phyloP scores from a whole-genome alignment of 2,329 filamentous ascomycete species.

The Acephala macrosclerotiorum region DNA sequence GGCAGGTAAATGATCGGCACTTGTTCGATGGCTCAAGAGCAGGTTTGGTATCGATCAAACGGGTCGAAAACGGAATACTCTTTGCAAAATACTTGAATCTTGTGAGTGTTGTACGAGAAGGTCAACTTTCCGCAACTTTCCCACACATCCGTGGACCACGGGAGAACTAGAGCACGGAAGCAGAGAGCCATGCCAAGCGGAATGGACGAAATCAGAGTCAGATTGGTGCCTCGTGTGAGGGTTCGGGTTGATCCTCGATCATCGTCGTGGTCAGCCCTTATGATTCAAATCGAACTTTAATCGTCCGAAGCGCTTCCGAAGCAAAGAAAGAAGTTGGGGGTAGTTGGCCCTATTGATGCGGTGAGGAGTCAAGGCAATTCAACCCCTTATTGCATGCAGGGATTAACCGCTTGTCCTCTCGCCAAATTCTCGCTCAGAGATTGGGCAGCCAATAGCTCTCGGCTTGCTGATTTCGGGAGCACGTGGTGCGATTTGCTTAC shows the following conservation, averaged over 20 bases:
- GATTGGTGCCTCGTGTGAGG: constrained; percentile 13
- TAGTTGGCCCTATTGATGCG: not conserved
- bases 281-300: not conserved
- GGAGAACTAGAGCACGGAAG: constrained; percentile 14
- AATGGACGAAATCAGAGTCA: constrained; percentile 11
- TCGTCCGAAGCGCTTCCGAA: not conserved
- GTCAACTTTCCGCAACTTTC: constrained; percentile 18
- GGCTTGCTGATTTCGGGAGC: not conserved
- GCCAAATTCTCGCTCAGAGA: not conserved
- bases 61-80: not conserved
- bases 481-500: not conserved
- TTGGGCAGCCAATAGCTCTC: not conserved
- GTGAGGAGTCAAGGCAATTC: not conserved
- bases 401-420: constrained; percentile 3
- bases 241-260: not conserved
- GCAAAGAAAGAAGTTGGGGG: not conserved
- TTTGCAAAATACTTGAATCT: constrained; percentile 18
- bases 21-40: constrained; percentile 15
- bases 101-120: constrained; percentile 22
- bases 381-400: not conserved
- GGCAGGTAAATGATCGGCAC: not conserved
- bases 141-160: constrained; percentile 12
- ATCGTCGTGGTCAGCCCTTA: not conserved
- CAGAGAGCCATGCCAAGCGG: constrained; percentile 8
- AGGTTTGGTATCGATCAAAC: constrained; percentile 10